Percentiles rank a stretch among this genome's conserved stretches.
Evolutionary conservation across 2,329 filamentous ascomycete species (phyloP).

Genomic region (Ophiostoma tasmaniense): DNA sequence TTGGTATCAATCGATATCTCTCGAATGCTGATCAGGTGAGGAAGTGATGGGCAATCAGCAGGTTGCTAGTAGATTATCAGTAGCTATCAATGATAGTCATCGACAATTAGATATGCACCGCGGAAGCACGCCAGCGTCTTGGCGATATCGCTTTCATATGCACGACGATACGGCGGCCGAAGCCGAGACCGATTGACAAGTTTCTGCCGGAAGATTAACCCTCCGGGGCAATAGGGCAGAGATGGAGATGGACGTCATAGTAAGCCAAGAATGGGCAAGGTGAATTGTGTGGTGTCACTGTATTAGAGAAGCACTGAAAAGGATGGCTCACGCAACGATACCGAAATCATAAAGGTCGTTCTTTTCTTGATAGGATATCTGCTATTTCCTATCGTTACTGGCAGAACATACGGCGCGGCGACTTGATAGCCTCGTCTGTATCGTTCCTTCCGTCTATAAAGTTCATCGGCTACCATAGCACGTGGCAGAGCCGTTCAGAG

Average conservation of each 20-base stretch:
- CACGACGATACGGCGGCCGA: neutral
- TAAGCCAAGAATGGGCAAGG: neutral
- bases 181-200: neutral
- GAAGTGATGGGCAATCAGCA: neutral
- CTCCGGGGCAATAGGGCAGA: neutral
- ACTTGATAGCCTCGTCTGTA: neutral
- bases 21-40: neutral
- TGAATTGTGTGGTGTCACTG: too few relatives aligned
- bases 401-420: neutral
- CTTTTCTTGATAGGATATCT: neutral
- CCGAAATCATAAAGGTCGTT: neutral
- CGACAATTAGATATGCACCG: neutral
- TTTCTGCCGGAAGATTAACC: neutral
- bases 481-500: too few relatives aligned
- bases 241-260: neutral
- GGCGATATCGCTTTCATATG: neutral
- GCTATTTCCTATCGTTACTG: neutral
- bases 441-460: neutral
- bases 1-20: neutral
- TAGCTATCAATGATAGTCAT: neutral
- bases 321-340: neutral
- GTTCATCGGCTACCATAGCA: neutral
- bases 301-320: neutral
- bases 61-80: neutral
- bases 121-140: neutral